Conservation (phyloP, 176 grass and related monocot genomes). For the Musa beccarii region DNA sequence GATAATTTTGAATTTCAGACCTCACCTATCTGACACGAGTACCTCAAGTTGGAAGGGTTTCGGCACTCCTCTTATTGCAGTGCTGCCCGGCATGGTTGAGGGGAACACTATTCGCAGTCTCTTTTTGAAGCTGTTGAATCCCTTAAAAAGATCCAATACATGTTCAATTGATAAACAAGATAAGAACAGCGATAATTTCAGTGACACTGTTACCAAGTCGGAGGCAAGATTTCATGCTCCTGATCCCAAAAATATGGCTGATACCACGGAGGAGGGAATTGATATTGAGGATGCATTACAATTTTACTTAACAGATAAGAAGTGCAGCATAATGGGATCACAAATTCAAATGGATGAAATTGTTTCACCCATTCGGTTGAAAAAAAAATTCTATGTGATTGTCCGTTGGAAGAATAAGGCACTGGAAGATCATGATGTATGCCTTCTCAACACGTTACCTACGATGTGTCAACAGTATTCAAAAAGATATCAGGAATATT, state of each 20-base stretch:
- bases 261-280: constrained; percentile 23
- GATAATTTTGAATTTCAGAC: constrained; percentile 23
- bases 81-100: constrained; percentile 47
- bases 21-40: constrained; percentile 48
- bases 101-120: constrained; percentile 42
- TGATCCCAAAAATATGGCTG: background rate
- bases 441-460: constrained; percentile 48
- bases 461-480: constrained; percentile 53
- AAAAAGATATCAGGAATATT: constrained; percentile 45
- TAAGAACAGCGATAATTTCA: constrained; percentile 19
- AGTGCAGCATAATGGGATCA: constrained; percentile 18
- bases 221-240: no score
- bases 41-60: constrained; percentile 49
- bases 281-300: constrained; percentile 29
- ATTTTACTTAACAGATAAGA: constrained; percentile 61
- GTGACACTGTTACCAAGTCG: background rate
- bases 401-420: constrained; percentile 52
- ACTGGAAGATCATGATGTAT: constrained; percentile 44
- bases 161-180: constrained; percentile 35
- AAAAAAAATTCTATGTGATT: constrained; percentile 48
- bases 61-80: constrained; percentile 64
- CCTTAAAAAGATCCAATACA: constrained; percentile 41
- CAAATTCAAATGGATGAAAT: constrained; percentile 70
- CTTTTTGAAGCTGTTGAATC: constrained; percentile 59
- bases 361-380: constrained; percentile 21